Conservation (phyloP, 805 yeast species). For the Lachancea cidri region DNA sequence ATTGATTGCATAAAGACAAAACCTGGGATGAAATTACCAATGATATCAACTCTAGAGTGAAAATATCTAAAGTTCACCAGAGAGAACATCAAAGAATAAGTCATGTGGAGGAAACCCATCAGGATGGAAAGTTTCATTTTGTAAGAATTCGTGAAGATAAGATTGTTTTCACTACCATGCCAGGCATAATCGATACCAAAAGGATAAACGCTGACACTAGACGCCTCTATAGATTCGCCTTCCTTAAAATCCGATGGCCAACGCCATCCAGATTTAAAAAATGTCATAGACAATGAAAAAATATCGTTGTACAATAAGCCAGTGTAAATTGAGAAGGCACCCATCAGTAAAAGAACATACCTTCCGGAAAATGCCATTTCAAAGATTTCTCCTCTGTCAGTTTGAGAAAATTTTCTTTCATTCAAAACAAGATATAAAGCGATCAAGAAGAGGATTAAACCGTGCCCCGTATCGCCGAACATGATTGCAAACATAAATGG, state of each 20-base stretch:
- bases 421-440: constrained; percentile 66
- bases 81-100: constrained; percentile 81
- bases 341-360: constrained; percentile 88
- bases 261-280: constrained; percentile 86
- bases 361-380: constrained; percentile 96
- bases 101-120: constrained; percentile 94
- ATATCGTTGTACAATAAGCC: constrained; percentile 92
- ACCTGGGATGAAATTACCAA: constrained; percentile 94
- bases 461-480: constrained; percentile 99
- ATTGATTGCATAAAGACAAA: constrained; percentile 92
- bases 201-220: constrained; percentile 61
- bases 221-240: constrained; percentile 68
- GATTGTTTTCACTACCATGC: constrained; percentile 95
- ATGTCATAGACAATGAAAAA: constrained; percentile 84
- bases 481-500: constrained; percentile 98
- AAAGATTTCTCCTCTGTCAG: constrained; percentile 85
- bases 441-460: constrained; percentile 71
- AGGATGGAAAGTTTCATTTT: constrained; percentile 94
- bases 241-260: constrained; percentile 75
- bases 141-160: constrained; percentile 88
- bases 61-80: constrained; percentile 71
- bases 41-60: constrained; percentile 68
- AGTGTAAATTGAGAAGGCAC: constrained; percentile 89
- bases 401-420: constrained; percentile 62
- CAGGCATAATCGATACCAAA: constrained; percentile 91